Evolutionary conservation across 192 early-diverging fungal genomes (phyloP).

Genomic region (Haplosporangium gracile): DNA sequence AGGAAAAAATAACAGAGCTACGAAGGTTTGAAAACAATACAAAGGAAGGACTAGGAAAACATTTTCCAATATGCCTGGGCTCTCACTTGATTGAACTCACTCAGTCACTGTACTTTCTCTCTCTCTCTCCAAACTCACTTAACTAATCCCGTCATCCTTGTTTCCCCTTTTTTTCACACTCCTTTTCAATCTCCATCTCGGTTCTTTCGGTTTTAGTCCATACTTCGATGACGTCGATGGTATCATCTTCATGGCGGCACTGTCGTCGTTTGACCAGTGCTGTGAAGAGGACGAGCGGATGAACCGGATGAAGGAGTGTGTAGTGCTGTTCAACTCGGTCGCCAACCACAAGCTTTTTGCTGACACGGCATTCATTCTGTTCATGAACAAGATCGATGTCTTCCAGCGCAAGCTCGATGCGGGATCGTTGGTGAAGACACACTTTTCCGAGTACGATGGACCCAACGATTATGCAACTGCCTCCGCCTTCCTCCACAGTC

Average conservation of each 20-base stretch:
- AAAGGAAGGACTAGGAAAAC: not conserved
- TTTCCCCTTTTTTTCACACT: not conserved
- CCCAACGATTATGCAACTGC: constrained; percentile 59
- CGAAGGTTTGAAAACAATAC: not conserved
- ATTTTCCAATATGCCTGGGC: not conserved
- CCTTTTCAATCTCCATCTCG: not conserved
- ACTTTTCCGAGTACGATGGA: constrained; percentile 69
- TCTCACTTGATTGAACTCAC: not conserved
- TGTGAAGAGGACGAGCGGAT: constrained; percentile 72
- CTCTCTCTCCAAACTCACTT: not conserved
- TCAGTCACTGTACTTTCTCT: not conserved
- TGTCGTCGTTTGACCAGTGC: constrained; percentile 74
- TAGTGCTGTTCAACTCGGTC: constrained; percentile 61
- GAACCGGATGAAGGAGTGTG: constrained; percentile 67
- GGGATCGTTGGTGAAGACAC: constrained; percentile 56
- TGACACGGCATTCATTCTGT: constrained; percentile 69
- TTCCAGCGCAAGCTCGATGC: constrained; percentile 65
- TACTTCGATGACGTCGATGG: constrained; percentile 80
- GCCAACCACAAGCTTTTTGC: constrained; percentile 65
- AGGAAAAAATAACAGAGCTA: not conserved
- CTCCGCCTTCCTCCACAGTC: constrained; percentile 55
- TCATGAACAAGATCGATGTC: constrained; percentile 79
- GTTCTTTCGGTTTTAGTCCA: constrained; percentile 46
- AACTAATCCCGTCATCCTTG: constrained; percentile 1
- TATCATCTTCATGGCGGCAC: constrained; percentile 78